Base-by-base conservation (phyloP, 768 basidiomycete species). In the Daedalea quercina region DNA sequence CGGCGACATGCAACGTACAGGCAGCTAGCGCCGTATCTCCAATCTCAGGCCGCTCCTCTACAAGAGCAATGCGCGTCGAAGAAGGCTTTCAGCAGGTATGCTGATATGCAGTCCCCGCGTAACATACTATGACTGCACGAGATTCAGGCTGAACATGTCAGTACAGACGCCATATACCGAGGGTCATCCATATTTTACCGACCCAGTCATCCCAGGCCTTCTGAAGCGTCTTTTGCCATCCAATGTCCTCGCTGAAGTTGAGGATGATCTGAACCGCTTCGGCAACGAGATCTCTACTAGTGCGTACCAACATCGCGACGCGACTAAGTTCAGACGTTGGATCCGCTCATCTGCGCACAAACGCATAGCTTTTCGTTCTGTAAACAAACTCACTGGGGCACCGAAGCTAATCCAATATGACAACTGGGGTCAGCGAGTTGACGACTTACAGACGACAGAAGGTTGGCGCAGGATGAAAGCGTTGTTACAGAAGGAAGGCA, bases 401-500 rank as follows among this genome's bases (percentile, higher is more conserved):
- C 82, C 85, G 0, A 70, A 65, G 9, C 65, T 90, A 20, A 73
- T 73, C 0, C 89, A 90, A 65, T 90, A 87, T 61, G 74, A 89
- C 59, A 81, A 87, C 57, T 90, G 81, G 82, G 87, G 87, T 0
- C 61, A 65, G 44, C 78, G 82, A 11, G 69, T 88, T 8, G 87
- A 91, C 63, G 66, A 70, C 3, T 75, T 92, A 0, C 72, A 81
- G 35, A 87, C 85, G 1, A 84, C 82, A 17, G 85, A 88, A 61
- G 85, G 80, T 0, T 91, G 88, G 88, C 71, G 82, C 13, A 71
- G 71, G 19, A 70, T 90, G 57, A 88, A 87, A 65, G 78, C 75
- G 0, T 61, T 81, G 23, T 73, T 76, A 31, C 79, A 84, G 57
- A 70, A 74, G 50, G 85, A 86, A 64, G 88, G 88, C 9, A 62